phyloP scores from a whole-genome alignment of 208 protist genomes.

The Wallacemonas sp. region DNA sequence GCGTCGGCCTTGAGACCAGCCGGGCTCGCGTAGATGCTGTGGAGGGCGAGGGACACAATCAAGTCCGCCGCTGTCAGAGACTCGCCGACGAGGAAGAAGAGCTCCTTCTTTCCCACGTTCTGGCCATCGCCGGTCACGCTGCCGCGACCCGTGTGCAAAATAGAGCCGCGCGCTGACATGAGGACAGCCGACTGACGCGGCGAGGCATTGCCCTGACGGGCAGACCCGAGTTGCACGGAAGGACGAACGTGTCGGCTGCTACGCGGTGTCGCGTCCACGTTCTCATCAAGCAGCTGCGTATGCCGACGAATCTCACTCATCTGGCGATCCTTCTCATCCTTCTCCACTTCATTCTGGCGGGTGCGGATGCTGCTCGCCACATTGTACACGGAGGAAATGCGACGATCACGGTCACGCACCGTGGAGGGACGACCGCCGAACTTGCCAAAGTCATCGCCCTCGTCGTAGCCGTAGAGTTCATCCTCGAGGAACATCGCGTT shows the following conservation, averaged over 20 bases:
- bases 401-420: constrained; percentile 19
- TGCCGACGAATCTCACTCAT: constrained; percentile 23
- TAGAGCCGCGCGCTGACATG: constrained; percentile 27
- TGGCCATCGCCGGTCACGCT: background rate
- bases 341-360: constrained; percentile 29
- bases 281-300: constrained; percentile 25
- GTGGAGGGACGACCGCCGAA: background rate
- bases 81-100: constrained; percentile 67
- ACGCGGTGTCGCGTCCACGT: background rate
- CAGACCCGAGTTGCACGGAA: background rate
- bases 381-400: constrained; percentile 45
- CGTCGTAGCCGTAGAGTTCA: constrained; percentile 8
- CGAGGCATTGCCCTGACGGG: constrained; percentile 16
- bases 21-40: constrained; percentile 24
- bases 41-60: constrained; percentile 45
- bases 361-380: constrained; percentile 36
- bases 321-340: constrained; percentile 37
- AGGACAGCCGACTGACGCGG: constrained; percentile 27
- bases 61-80: constrained; percentile 75
- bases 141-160: constrained; percentile 11
- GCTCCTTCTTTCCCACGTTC: constrained; percentile 20
- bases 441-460: constrained; percentile 7
- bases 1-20: constrained; percentile 21
- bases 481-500: constrained; percentile 20
- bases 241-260: constrained; percentile 1